Percentiles rank a stretch among this genome's conserved stretches.
phyloP scores from a whole-genome alignment of 495 filamentous ascomycete species.

The Neurospora sp. region DNA sequence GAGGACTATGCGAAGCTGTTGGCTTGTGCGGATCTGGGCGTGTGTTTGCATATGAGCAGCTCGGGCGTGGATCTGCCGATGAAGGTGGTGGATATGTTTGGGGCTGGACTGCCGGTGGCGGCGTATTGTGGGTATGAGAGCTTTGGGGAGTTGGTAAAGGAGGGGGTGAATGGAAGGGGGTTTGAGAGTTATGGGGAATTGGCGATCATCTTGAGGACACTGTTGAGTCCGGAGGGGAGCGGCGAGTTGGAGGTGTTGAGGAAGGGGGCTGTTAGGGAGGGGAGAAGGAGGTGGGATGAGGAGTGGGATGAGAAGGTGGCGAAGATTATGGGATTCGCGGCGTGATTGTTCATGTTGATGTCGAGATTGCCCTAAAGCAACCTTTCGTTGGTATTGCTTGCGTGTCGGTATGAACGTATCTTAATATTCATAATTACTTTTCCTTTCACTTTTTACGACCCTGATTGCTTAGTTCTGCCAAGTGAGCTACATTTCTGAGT shows the following conservation, averaged over 20 bases:
- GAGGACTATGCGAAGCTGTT: slow-evolving; percentile 78
- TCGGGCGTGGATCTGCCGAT: slow-evolving; percentile 95
- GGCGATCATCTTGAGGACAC: slow-evolving; percentile 41
- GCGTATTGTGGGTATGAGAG: slow-evolving; percentile 76
- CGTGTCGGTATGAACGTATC: background rate
- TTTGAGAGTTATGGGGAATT: slow-evolving; percentile 61
- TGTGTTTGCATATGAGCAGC: slow-evolving; percentile 85
- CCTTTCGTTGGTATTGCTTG: background rate
- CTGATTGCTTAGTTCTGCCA: background rate
- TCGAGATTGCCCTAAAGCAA: background rate
- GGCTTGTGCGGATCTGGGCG: slow-evolving; percentile 79
- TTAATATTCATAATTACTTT: background rate
- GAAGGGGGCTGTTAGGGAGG: slow-evolving; percentile 66
- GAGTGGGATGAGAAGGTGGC: slow-evolving; percentile 82
- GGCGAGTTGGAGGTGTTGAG: slow-evolving; percentile 50
- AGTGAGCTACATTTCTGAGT: background rate
- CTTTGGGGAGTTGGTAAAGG: slow-evolving; percentile 75
- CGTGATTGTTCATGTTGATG: background rate
- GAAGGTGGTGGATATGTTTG: slow-evolving; percentile 99
- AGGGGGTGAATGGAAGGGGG: slow-evolving; percentile 75
- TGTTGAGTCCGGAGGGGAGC: slow-evolving; percentile 43
- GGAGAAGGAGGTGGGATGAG: slow-evolving; percentile 76
- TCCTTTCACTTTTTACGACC: background rate
- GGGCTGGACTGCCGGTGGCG: slow-evolving; percentile 79
- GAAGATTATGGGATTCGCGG: slow-evolving; percentile 51